Evolutionary conservation across 345 rosid genomes (phyloP).

Genomic region (Eutrema japonicum): DNA sequence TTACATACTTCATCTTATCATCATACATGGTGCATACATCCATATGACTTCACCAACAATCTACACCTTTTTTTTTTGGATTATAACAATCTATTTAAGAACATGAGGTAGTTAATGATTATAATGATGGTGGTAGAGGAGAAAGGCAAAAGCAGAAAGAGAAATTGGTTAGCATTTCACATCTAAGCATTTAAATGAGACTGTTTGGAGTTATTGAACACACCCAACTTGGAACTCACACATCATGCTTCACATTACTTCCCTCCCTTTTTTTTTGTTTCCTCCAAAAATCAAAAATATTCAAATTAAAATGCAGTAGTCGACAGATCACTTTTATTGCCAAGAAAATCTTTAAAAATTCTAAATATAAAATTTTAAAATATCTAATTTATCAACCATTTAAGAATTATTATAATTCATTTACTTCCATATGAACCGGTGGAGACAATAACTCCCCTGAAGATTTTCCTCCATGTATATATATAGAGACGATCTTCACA

Average conservation of each 20-base stretch:
- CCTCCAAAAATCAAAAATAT: conserved; percentile 11
- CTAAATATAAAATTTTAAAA: not conserved
- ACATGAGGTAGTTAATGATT: not conserved
- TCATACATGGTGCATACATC: conserved; percentile 25
- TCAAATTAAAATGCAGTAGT: conserved; percentile 6
- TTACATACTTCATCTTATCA: conserved; percentile 19
- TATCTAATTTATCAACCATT: conserved; percentile 29
- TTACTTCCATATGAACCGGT: conserved; percentile 44
- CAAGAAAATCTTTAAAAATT: not conserved
- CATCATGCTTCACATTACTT: conserved; percentile 43
- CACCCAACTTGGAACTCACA: conserved; percentile 46
- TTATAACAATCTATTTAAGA: conserved; percentile 12
- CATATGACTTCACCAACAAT: not conserved
- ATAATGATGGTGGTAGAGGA: not conserved
- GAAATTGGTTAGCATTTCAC: conserved; percentile 43
- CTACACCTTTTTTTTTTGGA: not conserved
- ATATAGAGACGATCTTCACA: conserved; percentile 24
- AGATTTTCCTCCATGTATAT: conserved; percentile 37
- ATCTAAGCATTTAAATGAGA: conserved; percentile 48
- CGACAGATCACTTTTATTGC: conserved; percentile 6
- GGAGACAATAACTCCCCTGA: conserved; percentile 46
- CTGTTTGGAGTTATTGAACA: conserved; percentile 45
- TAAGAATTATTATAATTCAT: conserved; percentile 21
- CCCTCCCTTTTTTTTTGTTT: not conserved
- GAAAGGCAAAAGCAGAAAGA: conserved; percentile 28